Evolutionary conservation across 2,329 filamentous ascomycete species (phyloP).

Genomic region (Tricladium varicosporioides): DNA sequence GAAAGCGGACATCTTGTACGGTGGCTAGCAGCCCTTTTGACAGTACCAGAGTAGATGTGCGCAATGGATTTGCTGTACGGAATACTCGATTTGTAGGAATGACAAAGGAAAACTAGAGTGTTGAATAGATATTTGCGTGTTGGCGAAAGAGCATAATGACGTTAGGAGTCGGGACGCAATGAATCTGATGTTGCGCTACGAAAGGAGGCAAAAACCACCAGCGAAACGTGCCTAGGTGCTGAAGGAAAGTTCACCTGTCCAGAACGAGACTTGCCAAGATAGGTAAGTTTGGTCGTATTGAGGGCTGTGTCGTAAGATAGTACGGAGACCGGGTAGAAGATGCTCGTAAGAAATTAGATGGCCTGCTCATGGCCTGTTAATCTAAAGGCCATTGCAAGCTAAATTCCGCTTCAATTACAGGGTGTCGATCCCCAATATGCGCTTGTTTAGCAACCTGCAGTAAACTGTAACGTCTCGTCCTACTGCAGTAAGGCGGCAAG

Average conservation of each 20-base stretch:
- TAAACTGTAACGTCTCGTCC: no score
- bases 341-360: no score
- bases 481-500: no score
- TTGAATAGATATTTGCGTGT: not conserved
- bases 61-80: not conserved
- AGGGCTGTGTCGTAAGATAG: no score
- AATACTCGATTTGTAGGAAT: not conserved
- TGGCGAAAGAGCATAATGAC: conserved; percentile 1
- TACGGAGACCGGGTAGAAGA: no score
- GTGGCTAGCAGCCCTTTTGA: not conserved
- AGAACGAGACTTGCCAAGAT: not conserved
- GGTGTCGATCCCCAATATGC: no score
- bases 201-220: not conserved
- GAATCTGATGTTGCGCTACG: not conserved
- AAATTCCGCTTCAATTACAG: no score
- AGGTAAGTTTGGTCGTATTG: not conserved
- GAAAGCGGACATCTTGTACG: conserved; percentile 15
- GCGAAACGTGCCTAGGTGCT: not conserved
- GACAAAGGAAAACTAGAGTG: not conserved
- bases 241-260: not conserved
- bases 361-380: no score
- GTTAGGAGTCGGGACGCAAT: not conserved
- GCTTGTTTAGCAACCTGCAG: no score
- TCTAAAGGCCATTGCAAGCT: no score
- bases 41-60: not conserved